Percentiles rank a stretch among this genome's conserved stretches.
Conservation (phyloP, 176 grass and related monocot genomes). For the Elaeis guineensis region DNA sequence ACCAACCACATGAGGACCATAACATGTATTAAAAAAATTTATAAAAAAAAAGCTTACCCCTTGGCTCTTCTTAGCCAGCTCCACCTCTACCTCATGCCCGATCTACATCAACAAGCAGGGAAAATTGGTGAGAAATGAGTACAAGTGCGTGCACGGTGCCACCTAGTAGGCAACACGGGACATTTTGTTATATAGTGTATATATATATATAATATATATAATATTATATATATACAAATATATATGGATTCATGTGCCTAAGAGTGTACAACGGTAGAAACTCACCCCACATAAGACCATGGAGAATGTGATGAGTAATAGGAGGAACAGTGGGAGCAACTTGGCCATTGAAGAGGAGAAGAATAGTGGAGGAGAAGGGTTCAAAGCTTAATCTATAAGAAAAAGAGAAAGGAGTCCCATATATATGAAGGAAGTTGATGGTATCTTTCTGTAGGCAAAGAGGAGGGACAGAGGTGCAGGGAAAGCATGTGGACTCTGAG, state of each 20-base stretch:
- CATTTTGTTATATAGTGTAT: no score
- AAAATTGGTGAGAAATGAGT: no score
- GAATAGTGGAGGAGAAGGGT: background rate
- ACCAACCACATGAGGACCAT: no score
- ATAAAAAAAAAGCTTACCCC: background rate
- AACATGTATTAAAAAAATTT: background rate
- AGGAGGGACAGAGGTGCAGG: background rate
- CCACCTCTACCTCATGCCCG: background rate
- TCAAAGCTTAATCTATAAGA: no score
- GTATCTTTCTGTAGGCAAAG: no score
- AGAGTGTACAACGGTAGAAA: no score
- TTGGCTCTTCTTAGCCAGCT: background rate
- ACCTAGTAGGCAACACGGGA: no score
- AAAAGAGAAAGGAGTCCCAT: background rate
- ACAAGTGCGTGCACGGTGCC: no score
- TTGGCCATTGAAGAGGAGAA: background rate
- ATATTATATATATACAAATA: no score
- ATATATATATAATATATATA: no score
- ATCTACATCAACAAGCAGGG: background rate
- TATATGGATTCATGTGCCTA: no score
- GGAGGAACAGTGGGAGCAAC: background rate
- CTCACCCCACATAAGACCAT: conserved; percentile 2
- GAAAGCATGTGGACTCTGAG: conserved; percentile 10
- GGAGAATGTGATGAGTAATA: conserved; percentile 1
- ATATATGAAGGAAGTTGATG: no score